These are phyloP conservation scores for Phytophthora cactorum DNA, from an alignment of 352 stramenopile species.

Conservation along the genomic window DNA sequence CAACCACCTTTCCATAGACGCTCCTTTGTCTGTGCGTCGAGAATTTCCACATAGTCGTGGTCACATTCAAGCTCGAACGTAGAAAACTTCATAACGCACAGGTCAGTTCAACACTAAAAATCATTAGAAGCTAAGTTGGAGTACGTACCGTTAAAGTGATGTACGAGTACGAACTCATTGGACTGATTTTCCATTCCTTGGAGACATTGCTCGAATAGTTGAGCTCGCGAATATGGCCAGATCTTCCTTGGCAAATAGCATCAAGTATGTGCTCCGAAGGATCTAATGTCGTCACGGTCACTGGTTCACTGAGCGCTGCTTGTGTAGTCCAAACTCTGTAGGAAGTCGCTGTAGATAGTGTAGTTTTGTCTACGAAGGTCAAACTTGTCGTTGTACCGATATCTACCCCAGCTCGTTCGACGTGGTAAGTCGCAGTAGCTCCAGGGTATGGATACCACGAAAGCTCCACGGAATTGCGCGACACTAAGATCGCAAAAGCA, in stretches of 20 bases:
- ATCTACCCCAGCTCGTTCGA: conserved; percentile 40
- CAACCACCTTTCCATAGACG: conserved; percentile 67
- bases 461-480: conserved; percentile 37
- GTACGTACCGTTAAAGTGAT: conserved; percentile 44
- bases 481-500: conserved; percentile 32
- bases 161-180: conserved; percentile 21
- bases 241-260: conserved; percentile 27
- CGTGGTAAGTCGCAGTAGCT: conserved; percentile 40
- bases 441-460: conserved; percentile 50
- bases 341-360: conserved; percentile 3
- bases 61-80: conserved; percentile 74
- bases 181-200: conserved; percentile 49
- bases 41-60: conserved; percentile 64
- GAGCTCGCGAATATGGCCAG: conserved; percentile 37
- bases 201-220: conserved; percentile 43
- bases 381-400: conserved; percentile 16
- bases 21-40: conserved; percentile 25
- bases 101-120: background rate
- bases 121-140: background rate
- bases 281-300: conserved; percentile 25
- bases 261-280: conserved; percentile 3
- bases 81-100: conserved; percentile 20
- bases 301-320: conserved; percentile 11
- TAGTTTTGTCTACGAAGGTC: conserved; percentile 19
- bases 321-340: conserved; percentile 30